Conservation (phyloP, 257 asterid genomes). For the Gentiana macrophylla region DNA sequence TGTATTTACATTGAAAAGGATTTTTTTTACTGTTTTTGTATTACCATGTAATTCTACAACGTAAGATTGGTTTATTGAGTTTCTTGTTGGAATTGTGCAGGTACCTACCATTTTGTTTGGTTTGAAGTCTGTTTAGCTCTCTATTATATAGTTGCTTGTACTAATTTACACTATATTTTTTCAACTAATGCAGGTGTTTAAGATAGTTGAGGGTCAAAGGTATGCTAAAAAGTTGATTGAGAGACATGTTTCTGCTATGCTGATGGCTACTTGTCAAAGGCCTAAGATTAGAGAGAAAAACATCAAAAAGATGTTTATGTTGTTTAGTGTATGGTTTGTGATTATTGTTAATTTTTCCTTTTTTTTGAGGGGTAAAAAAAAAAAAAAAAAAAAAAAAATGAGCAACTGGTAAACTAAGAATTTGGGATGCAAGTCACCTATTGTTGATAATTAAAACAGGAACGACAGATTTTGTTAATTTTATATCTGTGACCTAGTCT, state of each 20-base stretch:
- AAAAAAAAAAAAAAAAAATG: rapidly evolving
- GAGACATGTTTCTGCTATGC: constrained; percentile 48
- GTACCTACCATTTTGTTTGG: too few relatives aligned
- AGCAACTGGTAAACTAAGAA: constrained; percentile 21
- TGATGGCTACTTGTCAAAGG: constrained; percentile 74
- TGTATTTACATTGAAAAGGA: too few relatives aligned
- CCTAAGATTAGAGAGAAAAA: constrained; percentile 23
- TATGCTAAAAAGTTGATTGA: constrained; percentile 43
- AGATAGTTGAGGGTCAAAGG: constrained; percentile 47
- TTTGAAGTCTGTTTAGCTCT: too few relatives aligned
- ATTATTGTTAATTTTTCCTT: neutral
- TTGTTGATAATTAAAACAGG: too few relatives aligned
- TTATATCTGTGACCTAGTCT: too few relatives aligned
- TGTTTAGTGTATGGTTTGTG: neutral
- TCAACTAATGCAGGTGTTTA: constrained; percentile 32
- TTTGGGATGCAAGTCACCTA: constrained; percentile 47
- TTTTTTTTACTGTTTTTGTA: too few relatives aligned
- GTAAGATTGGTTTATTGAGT: too few relatives aligned
- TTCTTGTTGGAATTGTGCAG: too few relatives aligned
- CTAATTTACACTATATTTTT: neutral
- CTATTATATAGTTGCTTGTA: neutral
- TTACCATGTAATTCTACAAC: too few relatives aligned
- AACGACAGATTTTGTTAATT: too few relatives aligned
- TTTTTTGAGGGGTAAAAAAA: constrained; percentile 26
- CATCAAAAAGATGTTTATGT: constrained; percentile 24